These are phyloP conservation scores for Schwanniomyces polymorphus DNA, from an alignment of 805 yeast genomes.

Conservation along the genomic window DNA sequence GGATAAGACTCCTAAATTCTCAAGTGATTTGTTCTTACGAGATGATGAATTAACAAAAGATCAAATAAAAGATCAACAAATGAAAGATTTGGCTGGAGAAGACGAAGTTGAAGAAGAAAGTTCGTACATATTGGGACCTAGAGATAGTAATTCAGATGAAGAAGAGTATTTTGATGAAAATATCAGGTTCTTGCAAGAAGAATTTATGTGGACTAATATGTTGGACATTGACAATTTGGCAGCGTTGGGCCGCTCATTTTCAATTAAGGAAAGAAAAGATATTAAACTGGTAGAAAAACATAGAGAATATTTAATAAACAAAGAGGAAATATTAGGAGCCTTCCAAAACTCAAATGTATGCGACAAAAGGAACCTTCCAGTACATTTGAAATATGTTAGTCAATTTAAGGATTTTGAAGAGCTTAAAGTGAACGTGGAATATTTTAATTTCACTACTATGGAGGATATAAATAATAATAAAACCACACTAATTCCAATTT, in stretches of 20 bases:
- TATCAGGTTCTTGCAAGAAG: constrained; percentile 25
- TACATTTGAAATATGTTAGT: constrained; percentile 31
- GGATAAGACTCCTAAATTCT: neutral
- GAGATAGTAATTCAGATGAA: constrained; percentile 13
- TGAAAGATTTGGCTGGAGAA: constrained; percentile 22
- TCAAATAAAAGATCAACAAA: constrained; percentile 40
- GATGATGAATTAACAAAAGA: constrained; percentile 44
- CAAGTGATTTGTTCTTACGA: constrained; percentile 28
- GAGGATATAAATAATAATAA: constrained; percentile 14
- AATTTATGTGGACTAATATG: constrained; percentile 22
- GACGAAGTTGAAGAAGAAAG: constrained; percentile 9
- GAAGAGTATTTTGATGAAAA: constrained; percentile 33
- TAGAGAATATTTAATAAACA: constrained; percentile 12
- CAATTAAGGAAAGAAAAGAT: neutral
- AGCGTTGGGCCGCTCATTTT: neutral
- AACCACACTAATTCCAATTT: constrained; percentile 9
- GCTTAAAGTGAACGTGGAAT: constrained; percentile 28
- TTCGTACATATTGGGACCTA: neutral
- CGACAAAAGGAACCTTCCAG: constrained; percentile 27
- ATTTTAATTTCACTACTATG: constrained; percentile 14
- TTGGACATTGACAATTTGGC: neutral
- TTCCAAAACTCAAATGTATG: constrained; percentile 20
- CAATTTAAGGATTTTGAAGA: constrained; percentile 36
- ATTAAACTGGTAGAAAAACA: neutral
- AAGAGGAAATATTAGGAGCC: constrained; percentile 23